These are phyloP conservation scores for Catunica adiposa DNA, from an alignment of 2,329 filamentous ascomycete species.

Conservation along the genomic window DNA sequence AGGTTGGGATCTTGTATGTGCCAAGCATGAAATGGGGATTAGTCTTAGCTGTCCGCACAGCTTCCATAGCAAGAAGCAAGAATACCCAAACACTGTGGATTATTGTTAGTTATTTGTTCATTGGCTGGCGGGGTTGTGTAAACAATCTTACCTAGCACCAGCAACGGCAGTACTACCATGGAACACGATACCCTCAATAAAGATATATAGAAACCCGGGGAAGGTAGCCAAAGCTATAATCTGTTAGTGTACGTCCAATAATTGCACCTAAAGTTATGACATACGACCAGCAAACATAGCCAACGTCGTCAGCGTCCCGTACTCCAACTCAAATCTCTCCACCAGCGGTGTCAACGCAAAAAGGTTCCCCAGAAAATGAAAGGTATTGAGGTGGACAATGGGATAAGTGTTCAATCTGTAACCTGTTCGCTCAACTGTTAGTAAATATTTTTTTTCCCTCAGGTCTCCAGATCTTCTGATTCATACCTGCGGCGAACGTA, in stretches of 20 bases:
- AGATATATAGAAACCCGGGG: conserved; percentile 64
- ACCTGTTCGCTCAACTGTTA: conserved; percentile 34
- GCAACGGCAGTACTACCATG: conserved; percentile 56
- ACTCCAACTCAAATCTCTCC: conserved; percentile 83
- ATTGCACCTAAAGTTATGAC: conserved; percentile 21
- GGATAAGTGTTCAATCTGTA: conserved; percentile 89
- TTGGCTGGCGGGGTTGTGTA: background rate
- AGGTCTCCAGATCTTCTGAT: background rate
- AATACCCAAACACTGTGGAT: conserved; percentile 72
- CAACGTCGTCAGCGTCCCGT: conserved; percentile 77
- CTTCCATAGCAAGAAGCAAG: conserved; percentile 67
- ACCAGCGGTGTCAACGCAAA: conserved; percentile 71
- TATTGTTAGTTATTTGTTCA: background rate
- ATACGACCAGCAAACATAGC: conserved; percentile 80
- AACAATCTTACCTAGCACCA: conserved; percentile 54
- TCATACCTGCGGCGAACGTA: conserved; percentile 7
- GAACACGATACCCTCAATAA: conserved; percentile 60
- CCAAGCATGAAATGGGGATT: conserved; percentile 60
- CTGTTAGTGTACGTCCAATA: background rate
- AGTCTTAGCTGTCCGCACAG: conserved; percentile 65
- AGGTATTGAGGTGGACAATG: conserved; percentile 63
- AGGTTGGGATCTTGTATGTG: conserved; percentile 64
- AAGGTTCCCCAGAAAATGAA: conserved; percentile 68
- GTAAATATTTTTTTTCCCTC: background rate
- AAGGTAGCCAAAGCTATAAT: conserved; percentile 57